phyloP scores from a whole-genome alignment of 768 basidiomycete species.

The Mycena sanguinolenta region DNA sequence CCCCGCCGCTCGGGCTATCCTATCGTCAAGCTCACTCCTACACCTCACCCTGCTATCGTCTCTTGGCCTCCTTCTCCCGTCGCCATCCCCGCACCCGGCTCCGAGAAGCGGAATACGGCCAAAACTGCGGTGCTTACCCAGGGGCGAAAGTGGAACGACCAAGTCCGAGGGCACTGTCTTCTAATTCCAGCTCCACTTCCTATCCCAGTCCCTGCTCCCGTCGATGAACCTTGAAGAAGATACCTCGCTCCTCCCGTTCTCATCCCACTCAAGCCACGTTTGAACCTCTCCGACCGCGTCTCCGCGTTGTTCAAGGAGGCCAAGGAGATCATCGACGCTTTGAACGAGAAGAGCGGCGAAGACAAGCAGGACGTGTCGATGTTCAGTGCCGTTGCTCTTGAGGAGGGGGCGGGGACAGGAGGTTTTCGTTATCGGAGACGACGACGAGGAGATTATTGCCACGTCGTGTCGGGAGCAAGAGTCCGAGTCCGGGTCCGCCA shows the following conservation, averaged over 20 bases:
- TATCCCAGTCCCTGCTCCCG: background rate
- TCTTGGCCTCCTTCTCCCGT: too few species aligned
- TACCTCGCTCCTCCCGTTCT: slow-evolving; percentile 19
- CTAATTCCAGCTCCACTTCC: background rate
- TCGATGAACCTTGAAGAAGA: background rate
- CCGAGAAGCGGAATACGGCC: slow-evolving; percentile 1
- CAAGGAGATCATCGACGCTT: background rate
- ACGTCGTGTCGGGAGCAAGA: too few species aligned
- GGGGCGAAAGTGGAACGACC: slow-evolving; percentile 1
- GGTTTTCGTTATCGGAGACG: slow-evolving; percentile 4
- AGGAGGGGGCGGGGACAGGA: background rate
- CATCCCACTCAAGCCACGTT: background rate
- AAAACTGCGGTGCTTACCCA: slow-evolving; percentile 8
- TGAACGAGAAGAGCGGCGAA: background rate
- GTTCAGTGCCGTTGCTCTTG: slow-evolving; percentile 18
- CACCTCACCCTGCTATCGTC: too few species aligned
- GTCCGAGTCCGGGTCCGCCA: too few species aligned
- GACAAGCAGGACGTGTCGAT: background rate
- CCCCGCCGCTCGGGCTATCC: background rate
- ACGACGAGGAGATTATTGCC: background rate
- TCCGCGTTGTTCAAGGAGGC: slow-evolving; percentile 1
- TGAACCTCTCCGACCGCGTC: slow-evolving; percentile 1
- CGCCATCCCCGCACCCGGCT: background rate
- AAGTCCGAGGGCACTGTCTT: slow-evolving; percentile 8
- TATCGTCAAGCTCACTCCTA: background rate